Conservation (phyloP, 2,329 filamentous ascomycete genomes). For the Nothopassalora personata region DNA sequence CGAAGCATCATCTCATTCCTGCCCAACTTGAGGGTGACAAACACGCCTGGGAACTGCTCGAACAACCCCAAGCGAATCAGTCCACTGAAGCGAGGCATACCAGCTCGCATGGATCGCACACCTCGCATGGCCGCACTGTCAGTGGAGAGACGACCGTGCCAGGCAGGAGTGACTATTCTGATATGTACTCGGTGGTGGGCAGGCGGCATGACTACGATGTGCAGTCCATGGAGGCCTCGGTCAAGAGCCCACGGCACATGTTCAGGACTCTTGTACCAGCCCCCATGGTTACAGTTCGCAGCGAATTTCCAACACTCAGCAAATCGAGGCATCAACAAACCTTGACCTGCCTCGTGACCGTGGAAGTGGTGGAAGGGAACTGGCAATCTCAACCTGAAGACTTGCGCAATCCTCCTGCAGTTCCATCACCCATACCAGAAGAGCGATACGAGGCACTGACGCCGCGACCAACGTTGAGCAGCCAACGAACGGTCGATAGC, state of each 20-base stretch:
- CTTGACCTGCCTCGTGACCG: slow-evolving; percentile 85
- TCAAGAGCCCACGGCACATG: slow-evolving; percentile 64
- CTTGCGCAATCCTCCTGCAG: slow-evolving; percentile 51
- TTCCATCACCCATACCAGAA: slow-evolving; percentile 39
- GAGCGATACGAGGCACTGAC: slow-evolving; percentile 54
- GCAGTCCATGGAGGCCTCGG: slow-evolving; percentile 87
- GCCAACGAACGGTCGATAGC: slow-evolving; percentile 35
- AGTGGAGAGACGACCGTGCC: slow-evolving; percentile 69
- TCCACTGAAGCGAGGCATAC: slow-evolving; percentile 22
- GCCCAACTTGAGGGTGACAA: slow-evolving; percentile 14
- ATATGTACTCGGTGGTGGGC: slow-evolving; percentile 61
- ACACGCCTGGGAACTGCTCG: slow-evolving; percentile 21
- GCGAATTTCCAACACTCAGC: slow-evolving; percentile 91
- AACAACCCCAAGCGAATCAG: slow-evolving; percentile 13
- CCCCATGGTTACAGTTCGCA: slow-evolving; percentile 87
- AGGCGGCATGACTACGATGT: slow-evolving; percentile 91
- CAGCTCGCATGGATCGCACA: slow-evolving; percentile 44
- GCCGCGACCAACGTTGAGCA: slow-evolving; percentile 15
- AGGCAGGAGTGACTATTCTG: slow-evolving; percentile 75
- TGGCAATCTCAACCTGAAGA: slow-evolving; percentile 86
- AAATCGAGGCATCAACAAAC: slow-evolving; percentile 91
- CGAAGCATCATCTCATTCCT: slow-evolving; percentile 25
- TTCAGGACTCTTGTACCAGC: slow-evolving; percentile 82
- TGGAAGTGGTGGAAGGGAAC: slow-evolving; percentile 88
- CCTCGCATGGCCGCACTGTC: slow-evolving; percentile 57